These are phyloP conservation scores for Candida sojae DNA, from an alignment of 1,139 yeast genomes.

Conservation along the genomic window DNA sequence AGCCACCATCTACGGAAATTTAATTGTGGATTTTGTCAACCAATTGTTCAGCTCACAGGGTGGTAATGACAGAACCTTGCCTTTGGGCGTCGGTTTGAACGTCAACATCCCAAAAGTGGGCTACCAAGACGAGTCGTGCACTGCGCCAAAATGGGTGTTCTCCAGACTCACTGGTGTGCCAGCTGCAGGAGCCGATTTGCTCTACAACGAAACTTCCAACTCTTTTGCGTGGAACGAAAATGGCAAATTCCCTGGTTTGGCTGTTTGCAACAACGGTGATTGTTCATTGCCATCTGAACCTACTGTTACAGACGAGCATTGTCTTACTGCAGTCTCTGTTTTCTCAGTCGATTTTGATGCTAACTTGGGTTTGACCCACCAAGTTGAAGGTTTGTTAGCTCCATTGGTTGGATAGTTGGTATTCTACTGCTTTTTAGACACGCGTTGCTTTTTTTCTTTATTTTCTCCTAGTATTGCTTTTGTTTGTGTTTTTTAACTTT, in stretches of 20 bases:
- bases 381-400: constrained; percentile 7
- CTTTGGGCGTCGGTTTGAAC: constrained; percentile 42
- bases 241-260: constrained; percentile 17
- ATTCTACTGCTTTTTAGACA: neutral
- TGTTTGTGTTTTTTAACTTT: neutral
- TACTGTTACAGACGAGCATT: constrained; percentile 22
- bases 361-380: constrained; percentile 26
- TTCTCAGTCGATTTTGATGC: constrained; percentile 48
- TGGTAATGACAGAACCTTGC: constrained; percentile 33
- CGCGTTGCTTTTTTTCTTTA: neutral
- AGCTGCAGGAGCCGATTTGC: constrained; percentile 29
- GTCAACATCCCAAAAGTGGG: constrained; percentile 47
- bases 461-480: neutral
- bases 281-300: constrained; percentile 39
- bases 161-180: constrained; percentile 40
- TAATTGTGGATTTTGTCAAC: constrained; percentile 33
- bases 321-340: constrained; percentile 38
- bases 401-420: neutral
- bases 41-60: constrained; percentile 34
- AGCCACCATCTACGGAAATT: constrained; percentile 37
- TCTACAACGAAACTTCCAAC: constrained; percentile 31
- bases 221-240: constrained; percentile 21
- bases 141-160: constrained; percentile 33
- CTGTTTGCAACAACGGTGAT: constrained; percentile 34
- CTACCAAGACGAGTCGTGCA: constrained; percentile 32